Evolutionary conservation across 2,329 filamentous ascomycete species (phyloP), one percentile per base, ranked within the genome.

Genomic region (Lecanicillium sp.): DNA sequence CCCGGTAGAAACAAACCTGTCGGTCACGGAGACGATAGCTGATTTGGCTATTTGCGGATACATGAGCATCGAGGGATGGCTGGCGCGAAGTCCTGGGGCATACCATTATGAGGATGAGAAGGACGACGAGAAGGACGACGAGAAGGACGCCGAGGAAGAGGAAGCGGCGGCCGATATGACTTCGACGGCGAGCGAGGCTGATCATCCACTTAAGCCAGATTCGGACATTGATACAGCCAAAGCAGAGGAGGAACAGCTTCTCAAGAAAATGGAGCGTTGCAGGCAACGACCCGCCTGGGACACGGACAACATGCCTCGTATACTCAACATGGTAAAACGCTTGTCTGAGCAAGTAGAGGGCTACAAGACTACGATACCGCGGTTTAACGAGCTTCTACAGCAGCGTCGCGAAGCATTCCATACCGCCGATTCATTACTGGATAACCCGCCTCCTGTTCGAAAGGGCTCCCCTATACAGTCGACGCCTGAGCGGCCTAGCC

Each of bases 41-140:
- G 84, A 87, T 47, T 69, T 98, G 29, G 85, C 85, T 10, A 79
- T 85, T 1, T 97, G 92, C 50, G 84, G 87, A 5, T 84, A 86
- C 46, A 82, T 95, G 54, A 79, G 81, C 15, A 71, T 96, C 11
- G 87, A 96, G 53, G 84, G 85, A n/a, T 98, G 92, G 90, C 66
- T 97, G 20, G 68, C 90, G 5, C 80, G 87, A 13, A 78, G 82
- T 38, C 84, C 85, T 4, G 68, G 65, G n/a, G 71, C 67, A 43
- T 84, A 80, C 52, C 63, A 66, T 5, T 84, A 76, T 42, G 66
- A 68, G 8, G 69, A 71, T 34, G 45, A 63, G 56, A 45, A 71
- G 59, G 40, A 68, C 49, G 46, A 69, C n/a, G n/a, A n/a, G n/a
- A n/a, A n/a, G n/a, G 66, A 68, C 8, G 69, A 71, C 34, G 45